Evolutionary conservation across 2,329 filamentous ascomycete species (phyloP).

Genomic region (Botrytis pseudocinerea): DNA sequence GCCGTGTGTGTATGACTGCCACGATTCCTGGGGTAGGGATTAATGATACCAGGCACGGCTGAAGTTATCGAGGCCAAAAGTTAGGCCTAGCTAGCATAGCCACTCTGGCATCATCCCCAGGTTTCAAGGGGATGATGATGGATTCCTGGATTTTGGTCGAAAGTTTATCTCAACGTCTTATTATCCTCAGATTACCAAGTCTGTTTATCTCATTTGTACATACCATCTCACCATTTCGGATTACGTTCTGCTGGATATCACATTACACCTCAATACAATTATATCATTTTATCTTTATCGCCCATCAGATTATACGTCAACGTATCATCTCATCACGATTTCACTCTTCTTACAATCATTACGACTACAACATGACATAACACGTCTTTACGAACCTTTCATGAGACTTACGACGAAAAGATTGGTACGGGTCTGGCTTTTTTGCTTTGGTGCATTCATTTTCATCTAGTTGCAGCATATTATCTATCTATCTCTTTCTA

Average conservation of each 20-base stretch:
- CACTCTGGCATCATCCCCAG: slow-evolving; percentile 5
- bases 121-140: neutral
- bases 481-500: neutral
- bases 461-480: neutral
- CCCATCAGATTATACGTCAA: neutral
- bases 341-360: slow-evolving; percentile 13
- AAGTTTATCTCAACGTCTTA: neutral
- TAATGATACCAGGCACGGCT: slow-evolving; percentile 14
- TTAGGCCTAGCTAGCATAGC: slow-evolving; percentile 3
- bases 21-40: slow-evolving; percentile 7
- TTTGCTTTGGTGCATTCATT: neutral
- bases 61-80: slow-evolving; percentile 11
- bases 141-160: neutral
- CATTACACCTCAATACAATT: neutral
- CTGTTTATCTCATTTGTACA: slow-evolving; percentile 7
- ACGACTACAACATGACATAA: neutral
- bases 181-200: neutral
- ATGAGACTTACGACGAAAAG: slow-evolving; percentile 5
- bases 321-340: neutral
- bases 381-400: neutral
- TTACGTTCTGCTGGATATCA: neutral
- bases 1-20: slow-evolving; percentile 1
- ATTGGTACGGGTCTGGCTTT: neutral
- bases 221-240: neutral
- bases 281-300: neutral